Conservation (phyloP, 179 eudicot genomes). For the Beta corolliflora region DNA sequence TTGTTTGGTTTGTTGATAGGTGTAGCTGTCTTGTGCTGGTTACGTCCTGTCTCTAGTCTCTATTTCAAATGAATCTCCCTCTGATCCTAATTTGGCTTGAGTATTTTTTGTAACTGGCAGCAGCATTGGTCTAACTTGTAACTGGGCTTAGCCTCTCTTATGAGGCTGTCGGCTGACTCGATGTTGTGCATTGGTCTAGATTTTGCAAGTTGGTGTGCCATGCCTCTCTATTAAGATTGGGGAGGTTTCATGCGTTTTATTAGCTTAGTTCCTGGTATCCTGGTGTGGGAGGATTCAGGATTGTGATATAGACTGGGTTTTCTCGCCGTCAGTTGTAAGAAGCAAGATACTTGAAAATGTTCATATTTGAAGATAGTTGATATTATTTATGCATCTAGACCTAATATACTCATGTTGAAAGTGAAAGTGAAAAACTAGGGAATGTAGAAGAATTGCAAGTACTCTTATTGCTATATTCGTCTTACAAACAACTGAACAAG, state of each 20-base stretch:
- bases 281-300: conserved; percentile 27
- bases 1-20: background rate
- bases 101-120: conserved; percentile 29
- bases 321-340: conserved; percentile 26
- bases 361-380: conserved; percentile 25
- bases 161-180: conserved; percentile 22
- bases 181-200: conserved; percentile 28
- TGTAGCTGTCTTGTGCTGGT: conserved; percentile 8
- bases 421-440: no score
- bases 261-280: conserved; percentile 10
- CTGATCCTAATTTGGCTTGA: conserved; percentile 24
- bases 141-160: conserved; percentile 25
- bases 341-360: conserved; percentile 28
- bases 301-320: conserved; percentile 24
- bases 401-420: background rate
- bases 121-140: conserved; percentile 27
- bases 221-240: conserved; percentile 8
- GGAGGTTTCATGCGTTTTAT: conserved; percentile 9
- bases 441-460: no score
- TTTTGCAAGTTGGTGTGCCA: conserved; percentile 29
- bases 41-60: conserved; percentile 6
- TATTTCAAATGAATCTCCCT: conserved; percentile 12
- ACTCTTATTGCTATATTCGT: no score
- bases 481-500: no score
- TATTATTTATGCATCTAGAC: conserved; percentile 13